These are phyloP conservation scores for Stagonosporopsis tanaceti DNA, from an alignment of 2,329 filamentous ascomycete genomes.

Conservation along the genomic window DNA sequence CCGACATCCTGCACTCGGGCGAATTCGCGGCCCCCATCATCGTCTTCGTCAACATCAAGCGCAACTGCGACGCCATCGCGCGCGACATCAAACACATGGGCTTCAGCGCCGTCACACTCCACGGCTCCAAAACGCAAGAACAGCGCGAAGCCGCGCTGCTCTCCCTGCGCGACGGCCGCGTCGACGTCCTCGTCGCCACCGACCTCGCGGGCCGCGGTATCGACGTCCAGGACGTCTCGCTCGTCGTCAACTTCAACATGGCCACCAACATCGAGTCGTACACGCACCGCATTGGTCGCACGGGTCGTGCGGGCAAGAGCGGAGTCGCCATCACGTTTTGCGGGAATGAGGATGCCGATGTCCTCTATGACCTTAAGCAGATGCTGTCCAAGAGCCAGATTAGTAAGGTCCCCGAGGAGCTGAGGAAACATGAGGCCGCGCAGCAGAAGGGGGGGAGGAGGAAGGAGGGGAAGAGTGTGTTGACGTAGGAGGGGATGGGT, in stretches of 20 bases:
- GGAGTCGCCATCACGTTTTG: constrained; percentile 97
- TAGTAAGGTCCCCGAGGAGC: constrained; percentile 87
- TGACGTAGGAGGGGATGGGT: no score
- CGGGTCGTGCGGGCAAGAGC: constrained; percentile 94
- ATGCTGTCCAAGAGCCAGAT: constrained; percentile 92
- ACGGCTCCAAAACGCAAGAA: constrained; percentile 96
- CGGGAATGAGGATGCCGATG: constrained; percentile 86
- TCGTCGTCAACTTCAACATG: constrained; percentile 99
- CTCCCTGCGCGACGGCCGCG: constrained; percentile 80
- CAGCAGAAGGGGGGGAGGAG: constrained; percentile 73
- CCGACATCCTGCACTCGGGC: constrained; percentile 82
- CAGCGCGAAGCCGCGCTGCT: constrained; percentile 93
- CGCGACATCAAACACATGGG: constrained; percentile 95
- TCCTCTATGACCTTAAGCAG: constrained; percentile 93
- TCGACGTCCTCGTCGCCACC: constrained; percentile 91
- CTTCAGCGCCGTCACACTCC: constrained; percentile 86
- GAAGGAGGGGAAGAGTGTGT: constrained; percentile 23
- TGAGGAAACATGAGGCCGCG: constrained; percentile 88
- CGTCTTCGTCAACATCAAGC: constrained; percentile 99
- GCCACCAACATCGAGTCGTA: constrained; percentile 90
- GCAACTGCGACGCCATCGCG: constrained; percentile 95
- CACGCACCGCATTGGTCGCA: constrained; percentile 95
- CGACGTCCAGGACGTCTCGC: constrained; percentile 89
- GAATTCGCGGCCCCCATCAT: constrained; percentile 92
- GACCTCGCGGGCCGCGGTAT: constrained; percentile 97